These are phyloP conservation scores for Trichosporon faecale DNA, from an alignment of 1,284 basidiomycete genomes.

Conservation along the genomic window DNA sequence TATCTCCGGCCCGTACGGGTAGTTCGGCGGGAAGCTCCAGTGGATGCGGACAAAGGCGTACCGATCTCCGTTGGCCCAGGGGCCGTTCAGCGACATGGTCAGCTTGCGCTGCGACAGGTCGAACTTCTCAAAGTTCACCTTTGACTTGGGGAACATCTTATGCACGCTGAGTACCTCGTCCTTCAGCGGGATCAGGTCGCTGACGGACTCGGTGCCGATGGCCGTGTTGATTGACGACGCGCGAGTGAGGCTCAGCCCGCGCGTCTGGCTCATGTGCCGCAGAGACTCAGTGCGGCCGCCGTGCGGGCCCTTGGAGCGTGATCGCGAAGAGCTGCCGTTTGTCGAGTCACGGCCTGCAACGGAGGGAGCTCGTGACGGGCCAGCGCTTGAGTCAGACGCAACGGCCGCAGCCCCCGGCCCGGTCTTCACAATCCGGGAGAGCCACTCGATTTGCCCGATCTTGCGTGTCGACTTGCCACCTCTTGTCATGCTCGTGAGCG, in stretches of 20 bases:
- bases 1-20: constrained; percentile 67
- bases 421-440: constrained; percentile 46
- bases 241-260: constrained; percentile 15
- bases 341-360: constrained; percentile 6
- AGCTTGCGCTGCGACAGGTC: constrained; percentile 76
- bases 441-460: constrained; percentile 52
- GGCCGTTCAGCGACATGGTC: constrained; percentile 81
- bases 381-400: constrained; percentile 12
- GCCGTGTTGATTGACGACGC: not conserved
- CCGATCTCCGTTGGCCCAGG: constrained; percentile 74
- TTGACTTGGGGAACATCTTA: constrained; percentile 63
- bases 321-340: constrained; percentile 35
- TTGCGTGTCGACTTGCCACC: constrained; percentile 39
- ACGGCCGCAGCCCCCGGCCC: constrained; percentile 13
- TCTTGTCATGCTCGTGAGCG: constrained; percentile 48
- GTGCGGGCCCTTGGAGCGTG: constrained; percentile 12
- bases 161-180: constrained; percentile 81
- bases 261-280: not conserved
- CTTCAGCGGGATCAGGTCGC: constrained; percentile 61
- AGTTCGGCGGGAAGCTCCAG: constrained; percentile 80
- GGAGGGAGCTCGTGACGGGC: constrained; percentile 16
- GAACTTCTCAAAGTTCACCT: constrained; percentile 83
- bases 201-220: constrained; percentile 7
- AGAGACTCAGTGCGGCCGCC: constrained; percentile 1
- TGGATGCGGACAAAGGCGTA: constrained; percentile 68